Evolutionary conservation across 2,329 filamentous ascomycete genomes (phyloP).

Genomic region (Blumeria hordei): DNA sequence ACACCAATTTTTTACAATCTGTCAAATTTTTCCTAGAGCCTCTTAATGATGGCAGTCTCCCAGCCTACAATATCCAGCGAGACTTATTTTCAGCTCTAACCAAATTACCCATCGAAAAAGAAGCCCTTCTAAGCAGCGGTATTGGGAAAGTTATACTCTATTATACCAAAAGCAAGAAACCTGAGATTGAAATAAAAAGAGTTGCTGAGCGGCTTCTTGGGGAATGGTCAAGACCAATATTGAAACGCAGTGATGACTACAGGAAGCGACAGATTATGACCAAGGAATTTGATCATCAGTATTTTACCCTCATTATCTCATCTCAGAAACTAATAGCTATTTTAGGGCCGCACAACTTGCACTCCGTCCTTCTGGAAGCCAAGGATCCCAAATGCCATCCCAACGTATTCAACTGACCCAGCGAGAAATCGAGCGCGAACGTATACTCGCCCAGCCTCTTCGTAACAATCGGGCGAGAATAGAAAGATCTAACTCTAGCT

Average conservation of each 20-base stretch:
- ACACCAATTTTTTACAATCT: conserved; percentile 82
- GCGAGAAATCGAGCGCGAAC: conserved; percentile 25
- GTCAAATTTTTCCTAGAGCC: conserved; percentile 96
- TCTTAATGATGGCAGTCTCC: conserved; percentile 75
- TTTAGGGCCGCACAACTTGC: conserved; percentile 15
- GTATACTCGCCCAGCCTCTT: conserved; percentile 30
- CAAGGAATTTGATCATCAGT: conserved; percentile 39
- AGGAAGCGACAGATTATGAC: conserved; percentile 53
- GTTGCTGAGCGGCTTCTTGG: conserved; percentile 80
- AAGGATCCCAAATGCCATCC: conserved; percentile 10
- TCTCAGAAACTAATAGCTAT: conserved; percentile 3
- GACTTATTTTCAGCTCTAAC: conserved; percentile 68
- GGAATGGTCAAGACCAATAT: conserved; percentile 86
- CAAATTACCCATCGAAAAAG: conserved; percentile 72
- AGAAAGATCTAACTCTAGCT: conserved; percentile 15
- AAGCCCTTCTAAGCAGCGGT: conserved; percentile 67
- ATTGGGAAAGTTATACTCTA: conserved; percentile 93
- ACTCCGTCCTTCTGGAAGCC: conserved; percentile 12
- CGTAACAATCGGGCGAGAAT: conserved; percentile 29
- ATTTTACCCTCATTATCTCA: conserved; percentile 14
- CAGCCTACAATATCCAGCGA: conserved; percentile 91
- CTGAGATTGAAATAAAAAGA: conserved; percentile 72
- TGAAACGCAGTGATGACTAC: conserved; percentile 86
- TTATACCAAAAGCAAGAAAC: conserved; percentile 85
- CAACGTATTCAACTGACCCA: conserved; percentile 11